Conservation (phyloP, 2,329 filamentous ascomycete species). For the Aspergillus viridinutans region DNA sequence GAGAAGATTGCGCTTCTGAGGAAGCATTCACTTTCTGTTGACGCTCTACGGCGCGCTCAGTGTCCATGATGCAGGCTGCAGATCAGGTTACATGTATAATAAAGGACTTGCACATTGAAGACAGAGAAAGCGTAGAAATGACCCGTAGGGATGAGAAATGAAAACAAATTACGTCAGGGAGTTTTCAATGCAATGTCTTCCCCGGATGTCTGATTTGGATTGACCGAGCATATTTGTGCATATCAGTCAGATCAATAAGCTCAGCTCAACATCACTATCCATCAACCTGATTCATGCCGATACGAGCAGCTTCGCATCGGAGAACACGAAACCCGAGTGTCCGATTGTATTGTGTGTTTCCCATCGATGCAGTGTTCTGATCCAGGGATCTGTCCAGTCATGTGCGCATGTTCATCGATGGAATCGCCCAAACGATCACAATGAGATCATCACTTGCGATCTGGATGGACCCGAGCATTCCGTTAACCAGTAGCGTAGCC, state of each 20-base stretch:
- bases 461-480: neutral
- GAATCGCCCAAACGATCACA: neutral
- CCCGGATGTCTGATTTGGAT: neutral
- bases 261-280: neutral
- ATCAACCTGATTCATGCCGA: neutral
- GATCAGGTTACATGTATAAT: neutral
- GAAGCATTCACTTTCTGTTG: neutral
- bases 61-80: neutral
- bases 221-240: neutral
- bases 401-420: neutral
- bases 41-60: neutral
- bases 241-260: neutral
- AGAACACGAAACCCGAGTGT: neutral
- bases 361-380: neutral
- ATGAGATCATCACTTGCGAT: conserved; percentile 6
- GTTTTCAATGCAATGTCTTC: neutral
- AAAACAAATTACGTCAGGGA: neutral
- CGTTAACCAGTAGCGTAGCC: neutral
- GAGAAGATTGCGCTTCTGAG: neutral
- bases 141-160: no score
- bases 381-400: neutral
- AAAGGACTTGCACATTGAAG: neutral
- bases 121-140: neutral
- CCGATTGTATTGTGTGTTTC: neutral
- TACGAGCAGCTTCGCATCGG: neutral